Evolutionary conservation across 2,329 filamentous ascomycete genomes (phyloP), one percentile per base, ranked within the genome.

Genomic region (Corinectria fuckeliana): DNA sequence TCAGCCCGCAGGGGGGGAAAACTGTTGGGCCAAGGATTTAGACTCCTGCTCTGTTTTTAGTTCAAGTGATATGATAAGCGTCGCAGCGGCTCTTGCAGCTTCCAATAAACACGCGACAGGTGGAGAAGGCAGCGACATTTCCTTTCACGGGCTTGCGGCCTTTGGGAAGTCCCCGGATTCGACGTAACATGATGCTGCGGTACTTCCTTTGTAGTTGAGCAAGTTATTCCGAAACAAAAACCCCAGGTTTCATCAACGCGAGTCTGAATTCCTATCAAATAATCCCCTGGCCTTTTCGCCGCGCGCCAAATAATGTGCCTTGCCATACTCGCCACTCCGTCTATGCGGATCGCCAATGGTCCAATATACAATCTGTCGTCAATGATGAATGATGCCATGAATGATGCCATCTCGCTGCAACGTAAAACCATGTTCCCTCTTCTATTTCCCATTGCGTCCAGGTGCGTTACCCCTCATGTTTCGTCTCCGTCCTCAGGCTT

Each of bases 361-460:
- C 56, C 59, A 63, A 64, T 67, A 55, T 58, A 54, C 68, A 71
- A 63, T 62, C 53, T 64, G 53, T 47, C 61, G 45, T 63, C 50
- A 60, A 34, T 48, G 41, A n/a, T n/a, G n/a, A n/a, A n/a, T n/a
- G n/a, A n/a, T 64, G 53, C 44, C 61, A 42, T 63, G 48, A 60
- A 34, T 48, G 41, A 69, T 62, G 42, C 55, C 56, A 50, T 61
- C 50, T 50, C 52, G 48, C 51, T 62, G 25, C 56, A 59, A 56
- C 49, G 42, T 47, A 54, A 62, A 64, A 44, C 26, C 28, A 54
- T 42, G 56, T 52, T n/a, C 55, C 60, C 53, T 58, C 53, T 47
- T 58, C 56, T 49, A 57, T 67, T 20, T 41, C 49, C 54, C 25
- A 18, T 54, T 47, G 41, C 42, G 28, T 25, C n/a, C 25, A 28